These are phyloP conservation scores for Eimeria nieschulzi DNA, from an alignment of 169 alveolate genomes.

Conservation along the genomic window DNA sequence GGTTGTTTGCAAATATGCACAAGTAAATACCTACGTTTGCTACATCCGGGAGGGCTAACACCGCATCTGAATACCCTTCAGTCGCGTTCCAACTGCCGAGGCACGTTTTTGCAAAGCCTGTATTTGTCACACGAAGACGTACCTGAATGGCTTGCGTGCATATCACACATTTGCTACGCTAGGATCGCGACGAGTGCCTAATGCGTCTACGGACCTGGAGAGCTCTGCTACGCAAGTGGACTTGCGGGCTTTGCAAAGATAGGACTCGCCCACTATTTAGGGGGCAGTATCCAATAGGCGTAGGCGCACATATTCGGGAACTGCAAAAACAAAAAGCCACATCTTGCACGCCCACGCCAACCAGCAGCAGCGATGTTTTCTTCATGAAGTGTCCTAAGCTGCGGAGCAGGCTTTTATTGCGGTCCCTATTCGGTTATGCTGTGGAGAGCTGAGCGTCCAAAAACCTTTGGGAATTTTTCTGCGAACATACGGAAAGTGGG, in stretches of 20 bases:
- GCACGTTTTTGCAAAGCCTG: neutral
- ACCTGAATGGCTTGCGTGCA: neutral
- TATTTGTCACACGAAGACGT: neutral
- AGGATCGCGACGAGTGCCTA: conserved; percentile 56
- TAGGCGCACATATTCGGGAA: neutral
- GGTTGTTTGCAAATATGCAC: conserved; percentile 63
- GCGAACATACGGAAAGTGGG: neutral
- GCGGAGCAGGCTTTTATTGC: neutral
- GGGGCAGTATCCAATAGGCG: conserved; percentile 54
- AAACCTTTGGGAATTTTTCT: neutral
- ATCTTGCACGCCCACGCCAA: neutral
- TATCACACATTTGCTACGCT: neutral
- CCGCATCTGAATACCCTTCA: neutral
- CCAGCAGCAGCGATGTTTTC: neutral
- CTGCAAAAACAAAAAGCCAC: neutral
- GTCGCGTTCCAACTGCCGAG: neutral
- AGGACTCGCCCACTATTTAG: conserved; percentile 26
- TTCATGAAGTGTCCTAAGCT: neutral
- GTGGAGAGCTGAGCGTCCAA: neutral
- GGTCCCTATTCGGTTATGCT: neutral
- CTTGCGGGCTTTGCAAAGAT: conserved; percentile 26
- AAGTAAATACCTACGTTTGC: conserved; percentile 9
- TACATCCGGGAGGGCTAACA: neutral
- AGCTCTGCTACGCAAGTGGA: conserved; percentile 38
- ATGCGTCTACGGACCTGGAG: conserved; percentile 48